Evolutionary conservation across 306 rosid species (phyloP), one percentile per base, ranked within the genome.

Genomic region (Vicia villosa): DNA sequence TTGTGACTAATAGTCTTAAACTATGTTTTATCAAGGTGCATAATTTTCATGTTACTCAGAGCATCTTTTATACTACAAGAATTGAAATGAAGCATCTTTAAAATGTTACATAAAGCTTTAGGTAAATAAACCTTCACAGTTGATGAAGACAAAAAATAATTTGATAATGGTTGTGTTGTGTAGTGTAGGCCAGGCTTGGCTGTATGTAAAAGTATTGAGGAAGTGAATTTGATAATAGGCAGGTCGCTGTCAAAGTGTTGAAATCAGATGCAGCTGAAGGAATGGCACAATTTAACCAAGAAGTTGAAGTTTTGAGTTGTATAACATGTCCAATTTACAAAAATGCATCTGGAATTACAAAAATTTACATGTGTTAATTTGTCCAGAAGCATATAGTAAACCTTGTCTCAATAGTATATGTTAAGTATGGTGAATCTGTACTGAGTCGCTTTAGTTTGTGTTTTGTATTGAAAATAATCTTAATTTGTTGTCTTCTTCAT

Each of bases 381-480:
- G 74, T 56, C 15, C 28, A 13, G 61, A 61, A 7, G 10, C 49
- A 28, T 69, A 32, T 46, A 12, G 42, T 38, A 43, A 36, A 1
- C 13, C 12, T 47, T 22, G 49, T 37, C 67, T 28, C 50, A 6
- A n/a, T 49, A 32, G 42, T 40, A 40, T 74, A 24, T 73, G 19
- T 54, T 46, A 63, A 30, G 10, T 32, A 19, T 54, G 17, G 56
- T 28, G 65, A 54, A 69, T 21, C 15, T 69, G 51, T 54, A 10
- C 15, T 8, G 1, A 56, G 49, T 74, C n/a, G 16, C 26, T 50
- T 38, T 61, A 51, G 54, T 24, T 61, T 52, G 57, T 40, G 65
- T 28, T 42, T 8, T 68, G 49, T 28, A 41, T 32, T 70, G 54
- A 57, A 26, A 64, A 41, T 77, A 59, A 56, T 40, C 14, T 69